Percentiles rank a stretch among this genome's conserved stretches.
phyloP scores from a whole-genome alignment of 306 rosid genomes.

The Pyrus bretschneideri region DNA sequence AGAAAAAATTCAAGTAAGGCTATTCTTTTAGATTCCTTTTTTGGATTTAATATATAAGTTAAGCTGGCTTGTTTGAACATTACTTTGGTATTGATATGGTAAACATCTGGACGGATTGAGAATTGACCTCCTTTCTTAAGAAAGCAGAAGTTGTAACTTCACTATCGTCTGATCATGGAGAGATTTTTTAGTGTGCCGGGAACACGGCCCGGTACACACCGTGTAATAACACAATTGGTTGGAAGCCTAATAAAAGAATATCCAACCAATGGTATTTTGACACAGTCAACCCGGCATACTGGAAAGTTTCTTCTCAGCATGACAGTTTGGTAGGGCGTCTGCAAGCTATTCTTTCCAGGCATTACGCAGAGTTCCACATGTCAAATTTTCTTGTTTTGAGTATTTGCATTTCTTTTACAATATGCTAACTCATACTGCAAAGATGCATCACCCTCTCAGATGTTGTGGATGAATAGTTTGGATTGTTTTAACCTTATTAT shows the following conservation, averaged over 20 bases:
- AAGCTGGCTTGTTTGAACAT: neutral
- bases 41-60: neutral
- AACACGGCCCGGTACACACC: no score
- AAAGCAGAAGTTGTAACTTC: neutral
- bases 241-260: no score
- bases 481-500: neutral
- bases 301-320: neutral
- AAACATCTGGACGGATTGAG: neutral
- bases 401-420: neutral
- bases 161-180: neutral
- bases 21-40: constrained; percentile 2
- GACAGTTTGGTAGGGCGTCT: neutral
- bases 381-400: neutral
- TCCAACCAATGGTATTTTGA: no score
- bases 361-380: neutral
- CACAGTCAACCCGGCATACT: no score
- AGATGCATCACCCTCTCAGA: neutral
- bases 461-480: neutral
- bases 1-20: constrained; percentile 62
- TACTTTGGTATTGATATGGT: neutral
- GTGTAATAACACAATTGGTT: no score
- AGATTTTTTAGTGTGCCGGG: no score
- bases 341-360: neutral
- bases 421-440: neutral
- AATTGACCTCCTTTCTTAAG: neutral